A percentile compares a stretch with the other conserved stretches of the same genome.
phyloP scores from a whole-genome alignment of 2,329 filamentous ascomycete species.

The Chaetothyriales sp. region DNA sequence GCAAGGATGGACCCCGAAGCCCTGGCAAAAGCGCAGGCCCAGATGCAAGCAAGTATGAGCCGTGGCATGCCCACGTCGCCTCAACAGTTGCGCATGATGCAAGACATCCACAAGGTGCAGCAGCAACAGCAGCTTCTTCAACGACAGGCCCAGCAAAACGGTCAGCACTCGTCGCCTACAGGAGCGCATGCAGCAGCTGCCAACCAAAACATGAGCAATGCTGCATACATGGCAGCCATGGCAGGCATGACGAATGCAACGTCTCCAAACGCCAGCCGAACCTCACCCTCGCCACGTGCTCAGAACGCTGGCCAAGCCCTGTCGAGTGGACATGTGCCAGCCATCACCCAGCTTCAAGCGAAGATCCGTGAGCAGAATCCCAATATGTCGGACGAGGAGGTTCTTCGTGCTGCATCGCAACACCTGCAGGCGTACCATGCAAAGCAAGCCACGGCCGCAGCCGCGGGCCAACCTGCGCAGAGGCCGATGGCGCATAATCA shows the following conservation, averaged over 20 bases:
- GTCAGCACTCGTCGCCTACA: slow-evolving; percentile 31
- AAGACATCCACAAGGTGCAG: slow-evolving; percentile 34
- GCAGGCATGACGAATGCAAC: slow-evolving; percentile 29
- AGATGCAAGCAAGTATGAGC: slow-evolving; percentile 46
- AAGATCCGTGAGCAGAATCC: slow-evolving; percentile 38
- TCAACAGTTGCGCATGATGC: slow-evolving; percentile 33
- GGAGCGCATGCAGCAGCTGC: slow-evolving; percentile 24
- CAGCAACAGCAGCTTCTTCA: slow-evolving; percentile 23
- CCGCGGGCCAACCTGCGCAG: slow-evolving; percentile 17
- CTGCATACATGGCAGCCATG: slow-evolving; percentile 31
- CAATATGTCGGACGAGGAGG: slow-evolving; percentile 37
- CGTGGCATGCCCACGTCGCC: slow-evolving; percentile 28
- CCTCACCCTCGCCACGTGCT: slow-evolving; percentile 33
- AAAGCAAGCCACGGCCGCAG: slow-evolving; percentile 27
- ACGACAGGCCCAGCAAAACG: slow-evolving; percentile 26
- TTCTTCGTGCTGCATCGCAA: slow-evolving; percentile 38
- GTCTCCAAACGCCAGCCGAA: slow-evolving; percentile 28
- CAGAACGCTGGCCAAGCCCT: slow-evolving; percentile 33
- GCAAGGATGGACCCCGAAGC: background rate
- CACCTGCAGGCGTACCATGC: slow-evolving; percentile 29
- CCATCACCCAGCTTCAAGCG: slow-evolving; percentile 38
- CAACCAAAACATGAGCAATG: slow-evolving; percentile 27
- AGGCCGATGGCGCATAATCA: slow-evolving; percentile 29
- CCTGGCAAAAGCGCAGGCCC: slow-evolving; percentile 49
- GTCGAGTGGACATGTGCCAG: slow-evolving; percentile 39